Conservation (phyloP, 208 protist species). For the Leptomonas seymouri region DNA sequence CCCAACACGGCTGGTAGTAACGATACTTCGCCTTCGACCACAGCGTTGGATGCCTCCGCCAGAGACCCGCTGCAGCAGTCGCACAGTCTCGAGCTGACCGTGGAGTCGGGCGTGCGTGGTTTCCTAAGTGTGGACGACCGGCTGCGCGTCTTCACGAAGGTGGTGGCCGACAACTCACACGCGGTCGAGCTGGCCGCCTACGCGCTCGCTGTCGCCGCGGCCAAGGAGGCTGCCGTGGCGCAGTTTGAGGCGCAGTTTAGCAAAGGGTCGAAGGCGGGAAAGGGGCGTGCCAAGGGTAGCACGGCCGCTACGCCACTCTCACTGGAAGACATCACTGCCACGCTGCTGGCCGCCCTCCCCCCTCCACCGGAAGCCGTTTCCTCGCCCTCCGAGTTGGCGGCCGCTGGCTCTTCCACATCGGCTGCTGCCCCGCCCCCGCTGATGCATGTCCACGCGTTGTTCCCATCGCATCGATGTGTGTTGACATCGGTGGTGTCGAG, state of each 20-base stretch:
- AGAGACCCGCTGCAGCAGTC: neutral
- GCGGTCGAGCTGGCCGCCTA: constrained; percentile 52
- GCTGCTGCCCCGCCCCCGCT: constrained; percentile 5
- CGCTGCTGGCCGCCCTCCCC: constrained; percentile 48
- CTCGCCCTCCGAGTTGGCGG: neutral
- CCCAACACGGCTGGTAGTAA: neutral
- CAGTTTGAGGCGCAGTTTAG: constrained; percentile 61
- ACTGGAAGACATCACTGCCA: constrained; percentile 58
- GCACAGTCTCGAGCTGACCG: constrained; percentile 11
- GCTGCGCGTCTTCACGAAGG: constrained; percentile 55
- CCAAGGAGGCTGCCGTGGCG: constrained; percentile 48
- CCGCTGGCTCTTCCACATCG: constrained; percentile 8
- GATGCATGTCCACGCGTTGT: constrained; percentile 25
- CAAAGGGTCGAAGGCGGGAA: constrained; percentile 17
- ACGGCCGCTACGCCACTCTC: constrained; percentile 40
- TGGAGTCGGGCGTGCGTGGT: constrained; percentile 49
- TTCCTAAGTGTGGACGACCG: constrained; percentile 40
- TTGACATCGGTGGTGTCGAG: constrained; percentile 7
- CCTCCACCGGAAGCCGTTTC: constrained; percentile 34
- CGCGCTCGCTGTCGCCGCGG: constrained; percentile 43
- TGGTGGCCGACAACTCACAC: constrained; percentile 63
- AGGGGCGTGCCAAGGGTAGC: constrained; percentile 32
- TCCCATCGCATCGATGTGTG: constrained; percentile 18
- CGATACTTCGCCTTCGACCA: neutral
- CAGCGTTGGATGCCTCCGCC: neutral